Evolutionary conservation across 257 asterid genomes (phyloP).

Genomic region (Solanum neorickii): DNA sequence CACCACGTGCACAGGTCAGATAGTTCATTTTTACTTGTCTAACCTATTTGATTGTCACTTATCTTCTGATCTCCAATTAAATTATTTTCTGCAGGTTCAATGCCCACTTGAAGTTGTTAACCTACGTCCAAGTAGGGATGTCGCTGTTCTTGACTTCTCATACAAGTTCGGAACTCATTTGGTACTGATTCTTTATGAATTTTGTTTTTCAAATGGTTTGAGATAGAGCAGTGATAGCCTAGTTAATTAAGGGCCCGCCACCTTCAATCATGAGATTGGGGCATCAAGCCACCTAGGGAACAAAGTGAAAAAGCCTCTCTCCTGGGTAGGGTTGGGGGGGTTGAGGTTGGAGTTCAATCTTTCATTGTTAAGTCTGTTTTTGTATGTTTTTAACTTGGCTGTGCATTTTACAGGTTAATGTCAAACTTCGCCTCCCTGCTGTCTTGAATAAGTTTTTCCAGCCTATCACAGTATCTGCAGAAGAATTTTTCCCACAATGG

Average conservation of each 20-base stretch:
- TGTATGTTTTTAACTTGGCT: neutral
- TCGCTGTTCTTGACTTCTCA: conserved; percentile 82
- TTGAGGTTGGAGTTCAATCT: neutral
- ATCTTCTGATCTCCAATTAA: neutral
- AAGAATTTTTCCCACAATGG: conserved; percentile 94
- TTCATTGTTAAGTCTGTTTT: neutral
- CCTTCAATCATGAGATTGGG: neutral
- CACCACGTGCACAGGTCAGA: conserved; percentile 90
- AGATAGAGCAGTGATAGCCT: neutral
- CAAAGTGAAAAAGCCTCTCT: neutral
- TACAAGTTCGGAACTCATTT: conserved; percentile 57
- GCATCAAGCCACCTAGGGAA: neutral
- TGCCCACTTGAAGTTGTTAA: conserved; percentile 86
- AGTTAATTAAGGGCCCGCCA: neutral
- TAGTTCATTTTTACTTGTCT: neutral
- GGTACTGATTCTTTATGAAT: conserved; percentile 28
- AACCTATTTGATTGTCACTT: neutral
- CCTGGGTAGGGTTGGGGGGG: neutral
- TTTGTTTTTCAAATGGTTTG: neutral
- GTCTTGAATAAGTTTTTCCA: conserved; percentile 76
- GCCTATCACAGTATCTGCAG: conserved; percentile 65
- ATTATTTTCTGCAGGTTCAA: conserved; percentile 47
- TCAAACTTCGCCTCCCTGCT: conserved; percentile 87
- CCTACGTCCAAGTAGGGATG: conserved; percentile 84
- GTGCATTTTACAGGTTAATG: conserved; percentile 47